Evolutionary conservation across 495 filamentous ascomycete genomes (phyloP).

Genomic region (Melanomma pulvis-pyrius): DNA sequence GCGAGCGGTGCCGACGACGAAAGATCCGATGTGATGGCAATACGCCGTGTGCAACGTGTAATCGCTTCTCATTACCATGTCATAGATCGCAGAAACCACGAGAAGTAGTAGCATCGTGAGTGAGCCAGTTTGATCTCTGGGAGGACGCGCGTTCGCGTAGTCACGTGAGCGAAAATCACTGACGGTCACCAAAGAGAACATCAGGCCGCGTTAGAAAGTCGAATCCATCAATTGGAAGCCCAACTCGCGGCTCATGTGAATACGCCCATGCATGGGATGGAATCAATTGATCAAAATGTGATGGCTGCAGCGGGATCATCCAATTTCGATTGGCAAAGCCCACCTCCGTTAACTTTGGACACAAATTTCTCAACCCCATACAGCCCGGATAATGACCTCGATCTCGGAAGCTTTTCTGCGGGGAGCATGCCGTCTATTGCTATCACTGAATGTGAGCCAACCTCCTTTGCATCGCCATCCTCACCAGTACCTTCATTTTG

Average conservation of each 20-base stretch:
- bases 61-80: conserved; percentile 30
- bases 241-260: conserved; percentile 28
- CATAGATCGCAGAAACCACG: conserved; percentile 26
- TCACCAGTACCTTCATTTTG: conserved; percentile 30
- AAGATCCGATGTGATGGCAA: conserved; percentile 32
- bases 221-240: conserved; percentile 32
- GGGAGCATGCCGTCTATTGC: conserved; percentile 26
- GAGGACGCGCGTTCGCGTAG: neutral
- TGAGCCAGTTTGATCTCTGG: neutral
- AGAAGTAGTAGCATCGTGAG: conserved; percentile 29
- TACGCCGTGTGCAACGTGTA: conserved; percentile 33
- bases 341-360: conserved; percentile 17
- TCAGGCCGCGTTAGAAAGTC: conserved; percentile 28
- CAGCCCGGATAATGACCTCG: conserved; percentile 11
- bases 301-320: conserved; percentile 2
- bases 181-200: conserved; percentile 21
- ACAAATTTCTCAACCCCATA: conserved; percentile 20
- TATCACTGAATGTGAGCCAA: conserved; percentile 30
- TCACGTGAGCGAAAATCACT: conserved; percentile 27
- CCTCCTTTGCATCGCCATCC: neutral
- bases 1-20: conserved; percentile 26
- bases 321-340: conserved; percentile 28
- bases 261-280: conserved; percentile 34
- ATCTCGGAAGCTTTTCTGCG: conserved; percentile 26
- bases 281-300: conserved; percentile 22